Conservation (phyloP, 75 land plant species). For the Sequoia sempervirens region DNA sequence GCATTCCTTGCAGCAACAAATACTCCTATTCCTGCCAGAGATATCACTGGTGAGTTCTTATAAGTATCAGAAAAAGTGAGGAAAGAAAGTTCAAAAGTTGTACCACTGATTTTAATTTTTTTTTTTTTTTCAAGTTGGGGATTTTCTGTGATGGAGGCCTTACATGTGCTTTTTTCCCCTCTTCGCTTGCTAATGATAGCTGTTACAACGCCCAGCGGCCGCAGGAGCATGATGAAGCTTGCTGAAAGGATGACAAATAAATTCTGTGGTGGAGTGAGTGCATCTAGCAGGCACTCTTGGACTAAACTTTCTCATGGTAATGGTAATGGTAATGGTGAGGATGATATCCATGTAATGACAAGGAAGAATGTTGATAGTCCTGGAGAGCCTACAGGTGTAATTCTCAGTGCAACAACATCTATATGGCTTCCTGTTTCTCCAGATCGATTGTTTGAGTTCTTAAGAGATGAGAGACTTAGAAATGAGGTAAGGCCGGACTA, state of each 20-base stretch:
- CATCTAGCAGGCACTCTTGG: constrained; percentile 66
- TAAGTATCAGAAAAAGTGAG: background rate
- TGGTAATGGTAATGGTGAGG: constrained; percentile 40
- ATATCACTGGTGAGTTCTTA: constrained; percentile 41
- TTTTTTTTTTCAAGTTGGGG: background rate
- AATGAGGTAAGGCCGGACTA: constrained; percentile 37
- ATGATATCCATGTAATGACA: constrained; percentile 60
- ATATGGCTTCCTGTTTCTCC: constrained; percentile 76
- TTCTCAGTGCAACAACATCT: constrained; percentile 76
- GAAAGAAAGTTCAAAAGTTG: background rate
- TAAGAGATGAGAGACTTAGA: constrained; percentile 65
- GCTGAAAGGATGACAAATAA: constrained; percentile 75
- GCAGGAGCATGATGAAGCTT: constrained; percentile 68
- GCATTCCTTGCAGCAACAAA: constrained; percentile 74
- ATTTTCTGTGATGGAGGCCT: constrained; percentile 9
- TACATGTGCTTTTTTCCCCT: constrained; percentile 9
- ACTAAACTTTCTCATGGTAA: constrained; percentile 41
- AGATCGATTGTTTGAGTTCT: constrained; percentile 56
- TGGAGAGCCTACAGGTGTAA: constrained; percentile 76
- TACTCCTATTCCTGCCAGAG: constrained; percentile 43
- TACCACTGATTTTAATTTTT: background rate
- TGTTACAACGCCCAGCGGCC: constrained; percentile 61
- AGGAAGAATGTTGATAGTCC: constrained; percentile 80
- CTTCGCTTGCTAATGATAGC: constrained; percentile 26
- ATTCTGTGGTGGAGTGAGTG: constrained; percentile 59